These are phyloP conservation scores for Hansenula sp. DNA, from an alignment of 1,139 yeast species.

Conservation along the genomic window DNA sequence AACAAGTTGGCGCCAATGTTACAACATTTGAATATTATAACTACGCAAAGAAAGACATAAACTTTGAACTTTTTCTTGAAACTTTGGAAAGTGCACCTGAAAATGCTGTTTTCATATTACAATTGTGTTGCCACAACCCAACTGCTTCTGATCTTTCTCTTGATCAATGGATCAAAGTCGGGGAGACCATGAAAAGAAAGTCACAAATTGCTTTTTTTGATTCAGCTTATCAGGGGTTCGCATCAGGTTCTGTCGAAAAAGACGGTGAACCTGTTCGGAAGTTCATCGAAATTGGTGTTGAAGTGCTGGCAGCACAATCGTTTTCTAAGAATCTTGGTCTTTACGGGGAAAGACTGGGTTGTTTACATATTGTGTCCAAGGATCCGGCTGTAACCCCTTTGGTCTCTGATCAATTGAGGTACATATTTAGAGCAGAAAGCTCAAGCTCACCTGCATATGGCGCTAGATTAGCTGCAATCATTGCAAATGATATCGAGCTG, in stretches of 20 bases:
- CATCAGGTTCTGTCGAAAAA: slow-evolving; percentile 57
- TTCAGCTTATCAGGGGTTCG: slow-evolving; percentile 93
- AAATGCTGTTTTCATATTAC: slow-evolving; percentile 61
- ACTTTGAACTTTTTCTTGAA: slow-evolving; percentile 43
- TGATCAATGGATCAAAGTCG: slow-evolving; percentile 73
- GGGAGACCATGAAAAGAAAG: slow-evolving; percentile 51
- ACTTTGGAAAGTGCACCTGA: slow-evolving; percentile 35
- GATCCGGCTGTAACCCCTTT: slow-evolving; percentile 28
- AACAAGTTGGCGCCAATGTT: slow-evolving; percentile 40
- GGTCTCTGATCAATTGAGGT: slow-evolving; percentile 49
- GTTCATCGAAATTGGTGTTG: slow-evolving; percentile 29
- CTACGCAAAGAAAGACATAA: slow-evolving; percentile 40
- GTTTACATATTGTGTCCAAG: slow-evolving; percentile 50
- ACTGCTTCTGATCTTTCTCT: slow-evolving; percentile 83
- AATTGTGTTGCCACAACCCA: slow-evolving; percentile 94
- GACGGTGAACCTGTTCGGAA: slow-evolving; percentile 44
- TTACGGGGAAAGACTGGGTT: slow-evolving; percentile 92
- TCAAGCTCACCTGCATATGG: slow-evolving; percentile 54
- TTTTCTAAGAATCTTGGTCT: slow-evolving; percentile 95
- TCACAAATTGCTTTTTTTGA: slow-evolving; percentile 73
- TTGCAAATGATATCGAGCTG: slow-evolving; percentile 37
- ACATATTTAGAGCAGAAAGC: slow-evolving; percentile 50
- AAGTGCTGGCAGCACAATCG: slow-evolving; percentile 49
- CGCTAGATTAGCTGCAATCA: slow-evolving; percentile 47
- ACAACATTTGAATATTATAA: slow-evolving; percentile 36